phyloP scores from a whole-genome alignment of 1,284 basidiomycete genomes.

The Anthracocystis walkeri region DNA sequence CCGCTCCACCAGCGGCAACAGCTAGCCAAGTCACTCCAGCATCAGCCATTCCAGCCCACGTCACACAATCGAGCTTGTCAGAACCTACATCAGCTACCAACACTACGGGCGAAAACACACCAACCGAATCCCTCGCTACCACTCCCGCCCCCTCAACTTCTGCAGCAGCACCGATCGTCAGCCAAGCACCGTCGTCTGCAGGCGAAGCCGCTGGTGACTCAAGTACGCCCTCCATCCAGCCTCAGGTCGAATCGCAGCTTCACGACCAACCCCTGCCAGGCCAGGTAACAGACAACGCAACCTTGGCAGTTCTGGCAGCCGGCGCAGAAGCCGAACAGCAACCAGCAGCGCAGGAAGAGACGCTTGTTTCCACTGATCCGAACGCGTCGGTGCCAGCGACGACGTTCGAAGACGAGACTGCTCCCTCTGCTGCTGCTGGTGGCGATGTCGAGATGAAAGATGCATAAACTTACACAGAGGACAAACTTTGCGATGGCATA shows the following conservation, averaged over 20 bases:
- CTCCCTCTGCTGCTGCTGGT: not conserved
- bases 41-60: slow-evolving; percentile 37
- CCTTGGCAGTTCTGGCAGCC: slow-evolving; percentile 26
- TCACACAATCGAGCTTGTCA: slow-evolving; percentile 15
- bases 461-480: slow-evolving; percentile 1
- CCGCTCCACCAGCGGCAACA: slow-evolving; percentile 10
- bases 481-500: not conserved
- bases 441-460: slow-evolving; percentile 44
- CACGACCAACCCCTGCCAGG: slow-evolving; percentile 26
- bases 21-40: slow-evolving; percentile 10
- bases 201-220: slow-evolving; percentile 13
- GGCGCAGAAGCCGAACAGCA: slow-evolving; percentile 26
- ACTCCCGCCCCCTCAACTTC: slow-evolving; percentile 16
- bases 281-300: slow-evolving; percentile 15
- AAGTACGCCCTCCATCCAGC: slow-evolving; percentile 31
- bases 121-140: slow-evolving; percentile 20
- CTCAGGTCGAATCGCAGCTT: slow-evolving; percentile 41
- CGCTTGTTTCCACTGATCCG: slow-evolving; percentile 18
- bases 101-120: slow-evolving; percentile 26
- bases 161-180: not conserved
- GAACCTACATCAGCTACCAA: slow-evolving; percentile 21
- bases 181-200: slow-evolving; percentile 18
- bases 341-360: slow-evolving; percentile 14
- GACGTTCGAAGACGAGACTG: slow-evolving; percentile 15
- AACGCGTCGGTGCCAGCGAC: slow-evolving; percentile 17